phyloP scores from a whole-genome alignment of 768 basidiomycete genomes.

The Tricholoma saponaceum region DNA sequence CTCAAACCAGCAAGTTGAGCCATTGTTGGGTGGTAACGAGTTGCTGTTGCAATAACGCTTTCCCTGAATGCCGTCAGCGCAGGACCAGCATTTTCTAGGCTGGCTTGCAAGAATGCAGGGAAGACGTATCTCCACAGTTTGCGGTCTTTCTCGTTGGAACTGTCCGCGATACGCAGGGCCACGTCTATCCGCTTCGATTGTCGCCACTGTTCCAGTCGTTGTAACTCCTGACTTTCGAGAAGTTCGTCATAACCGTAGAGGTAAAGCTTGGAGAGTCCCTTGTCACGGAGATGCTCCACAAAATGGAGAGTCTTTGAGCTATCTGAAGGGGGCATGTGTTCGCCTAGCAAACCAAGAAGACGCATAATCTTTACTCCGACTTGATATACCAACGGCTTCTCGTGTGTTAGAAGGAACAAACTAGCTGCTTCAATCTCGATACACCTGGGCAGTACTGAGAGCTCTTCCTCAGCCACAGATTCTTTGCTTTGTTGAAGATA shows the following conservation, averaged over 20 bases:
- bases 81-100: constrained; percentile 40
- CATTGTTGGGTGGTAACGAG: constrained; percentile 69
- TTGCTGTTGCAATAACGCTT: constrained; percentile 60
- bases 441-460: constrained; percentile 40
- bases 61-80: constrained; percentile 55
- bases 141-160: constrained; percentile 60
- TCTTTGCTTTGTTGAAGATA: constrained; percentile 39
- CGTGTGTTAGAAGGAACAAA: constrained; percentile 70
- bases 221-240: constrained; percentile 55
- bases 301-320: constrained; percentile 31
- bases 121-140: constrained; percentile 74
- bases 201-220: constrained; percentile 65
- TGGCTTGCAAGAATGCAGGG: constrained; percentile 57
- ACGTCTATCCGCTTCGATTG: constrained; percentile 52
- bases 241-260: constrained; percentile 65
- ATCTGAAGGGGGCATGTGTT: constrained; percentile 35
- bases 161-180: constrained; percentile 68
- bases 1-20: constrained; percentile 72
- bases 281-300: constrained; percentile 53
- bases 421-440: constrained; percentile 68
- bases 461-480: constrained; percentile 35
- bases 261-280: constrained; percentile 38
- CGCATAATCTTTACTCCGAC: constrained; percentile 65
- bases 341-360: constrained; percentile 45
- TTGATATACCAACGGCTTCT: constrained; percentile 43